Percentiles rank a stretch among this genome's conserved stretches.
phyloP scores from a whole-genome alignment of 805 yeast genomes.

The Candida germanica region DNA sequence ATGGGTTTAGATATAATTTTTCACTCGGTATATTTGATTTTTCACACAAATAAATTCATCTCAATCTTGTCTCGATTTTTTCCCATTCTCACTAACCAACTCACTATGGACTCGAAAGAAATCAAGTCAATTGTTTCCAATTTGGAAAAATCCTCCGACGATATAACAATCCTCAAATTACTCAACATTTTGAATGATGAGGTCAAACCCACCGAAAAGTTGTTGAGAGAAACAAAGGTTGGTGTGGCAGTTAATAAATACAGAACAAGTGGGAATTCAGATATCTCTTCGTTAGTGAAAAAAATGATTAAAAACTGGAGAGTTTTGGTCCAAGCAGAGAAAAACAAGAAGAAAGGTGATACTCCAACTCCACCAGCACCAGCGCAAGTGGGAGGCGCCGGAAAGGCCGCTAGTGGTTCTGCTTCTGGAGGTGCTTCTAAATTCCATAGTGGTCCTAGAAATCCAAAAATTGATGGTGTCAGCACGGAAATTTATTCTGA shows the following conservation, averaged over 20 bases:
- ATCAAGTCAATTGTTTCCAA: conserved; percentile 65
- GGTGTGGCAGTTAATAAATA: conserved; percentile 94
- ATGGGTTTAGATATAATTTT: too few relatives aligned
- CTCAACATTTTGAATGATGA: conserved; percentile 64
- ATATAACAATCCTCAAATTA: conserved; percentile 61
- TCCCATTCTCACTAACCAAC: too few relatives aligned
- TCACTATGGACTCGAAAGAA: conserved; percentile 65
- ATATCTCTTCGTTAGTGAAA: conserved; percentile 70
- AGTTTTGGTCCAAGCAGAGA: conserved; percentile 74
- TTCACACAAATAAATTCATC: not conserved
- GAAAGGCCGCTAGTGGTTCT: conserved; percentile 11
- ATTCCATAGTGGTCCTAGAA: conserved; percentile 57
- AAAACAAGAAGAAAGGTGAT: conserved; percentile 35
- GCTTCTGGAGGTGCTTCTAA: conserved; percentile 33
- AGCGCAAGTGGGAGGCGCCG: too few relatives aligned
- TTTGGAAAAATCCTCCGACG: conserved; percentile 69
- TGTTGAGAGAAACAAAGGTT: conserved; percentile 90
- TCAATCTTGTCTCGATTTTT: not conserved
- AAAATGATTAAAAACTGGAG: conserved; percentile 86
- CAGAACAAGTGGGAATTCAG: conserved; percentile 63
- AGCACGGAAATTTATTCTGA: conserved; percentile 67
- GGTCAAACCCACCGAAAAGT: conserved; percentile 78
- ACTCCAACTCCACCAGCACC: conserved; percentile 5
- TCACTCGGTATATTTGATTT: too few relatives aligned
- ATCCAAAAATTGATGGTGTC: conserved; percentile 77